These are phyloP conservation scores for Nephromyces sp. DNA, from an alignment of 169 alveolate genomes.

Conservation along the genomic window DNA sequence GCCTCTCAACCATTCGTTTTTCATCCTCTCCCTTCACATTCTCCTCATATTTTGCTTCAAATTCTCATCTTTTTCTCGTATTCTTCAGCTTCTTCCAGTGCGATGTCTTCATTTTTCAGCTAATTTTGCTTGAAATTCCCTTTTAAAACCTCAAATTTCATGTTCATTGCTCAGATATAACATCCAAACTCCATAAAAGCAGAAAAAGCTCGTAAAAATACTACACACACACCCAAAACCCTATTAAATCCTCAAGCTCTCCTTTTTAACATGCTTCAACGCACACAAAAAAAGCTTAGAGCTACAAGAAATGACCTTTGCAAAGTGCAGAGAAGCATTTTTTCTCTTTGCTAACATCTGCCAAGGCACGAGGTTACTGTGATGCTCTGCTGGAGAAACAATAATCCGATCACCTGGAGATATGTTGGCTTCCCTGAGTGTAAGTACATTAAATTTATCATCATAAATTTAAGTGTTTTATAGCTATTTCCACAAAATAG, in stretches of 20 bases:
- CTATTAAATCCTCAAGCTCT: neutral
- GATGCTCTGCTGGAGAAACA: constrained; percentile 34
- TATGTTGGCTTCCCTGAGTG: constrained; percentile 13
- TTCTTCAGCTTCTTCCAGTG: no score
- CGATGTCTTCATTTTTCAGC: no score
- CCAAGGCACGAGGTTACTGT: constrained; percentile 46
- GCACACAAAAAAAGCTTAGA: no score
- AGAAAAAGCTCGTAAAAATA: neutral
- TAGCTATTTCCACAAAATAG: no score
- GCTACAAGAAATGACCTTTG: constrained; percentile 12
- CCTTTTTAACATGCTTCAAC: neutral
- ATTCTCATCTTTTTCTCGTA: no score
- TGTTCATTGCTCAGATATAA: neutral
- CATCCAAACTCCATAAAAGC: neutral
- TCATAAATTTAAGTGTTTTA: no score
- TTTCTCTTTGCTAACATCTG: constrained; percentile 35
- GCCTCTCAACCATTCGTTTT: no score
- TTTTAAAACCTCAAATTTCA: no score
- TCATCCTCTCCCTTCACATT: no score
- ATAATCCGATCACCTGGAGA: constrained; percentile 4
- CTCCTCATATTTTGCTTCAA: no score
- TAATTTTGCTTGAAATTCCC: no score
- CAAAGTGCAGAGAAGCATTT: constrained; percentile 21
- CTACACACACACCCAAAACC: neutral
- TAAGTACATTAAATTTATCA: no score